phyloP scores from a whole-genome alignment of 805 yeast genomes.

The Starmerella tilneyi region DNA sequence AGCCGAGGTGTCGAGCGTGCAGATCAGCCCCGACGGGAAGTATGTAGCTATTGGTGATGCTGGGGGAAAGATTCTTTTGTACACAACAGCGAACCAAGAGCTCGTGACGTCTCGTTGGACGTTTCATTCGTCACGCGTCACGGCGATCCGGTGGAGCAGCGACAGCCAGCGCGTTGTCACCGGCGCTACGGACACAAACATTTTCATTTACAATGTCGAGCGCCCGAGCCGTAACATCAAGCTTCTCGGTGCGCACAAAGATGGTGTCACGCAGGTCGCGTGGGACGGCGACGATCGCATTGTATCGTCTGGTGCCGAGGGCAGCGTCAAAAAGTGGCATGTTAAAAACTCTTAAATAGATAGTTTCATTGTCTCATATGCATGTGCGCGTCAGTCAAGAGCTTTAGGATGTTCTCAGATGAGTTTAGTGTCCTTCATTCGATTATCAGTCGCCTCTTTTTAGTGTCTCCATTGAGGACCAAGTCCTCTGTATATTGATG shows the following conservation, averaged over 20 bases:
- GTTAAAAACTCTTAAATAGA: not conserved
- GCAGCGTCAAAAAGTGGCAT: slow-evolving; percentile 66
- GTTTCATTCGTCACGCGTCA: slow-evolving; percentile 78
- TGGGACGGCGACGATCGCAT: slow-evolving; percentile 50
- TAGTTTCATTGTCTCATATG: not conserved
- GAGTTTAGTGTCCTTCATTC: no score
- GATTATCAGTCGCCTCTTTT: no score
- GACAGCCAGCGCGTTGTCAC: slow-evolving; percentile 65
- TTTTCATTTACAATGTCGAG: slow-evolving; percentile 68
- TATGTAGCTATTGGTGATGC: slow-evolving; percentile 76
- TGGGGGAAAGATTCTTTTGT: slow-evolving; percentile 76
- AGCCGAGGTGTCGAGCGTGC: slow-evolving; percentile 51
- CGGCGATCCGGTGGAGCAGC: slow-evolving; percentile 65
- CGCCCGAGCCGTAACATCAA: slow-evolving; percentile 71
- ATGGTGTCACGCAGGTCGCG: slow-evolving; percentile 63
- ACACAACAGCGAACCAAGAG: slow-evolving; percentile 42
- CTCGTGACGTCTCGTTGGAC: slow-evolving; percentile 83
- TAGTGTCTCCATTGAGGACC: no score
- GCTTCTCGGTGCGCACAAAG: slow-evolving; percentile 71
- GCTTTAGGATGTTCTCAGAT: no score
- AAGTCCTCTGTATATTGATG: no score
- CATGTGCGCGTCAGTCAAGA: not conserved
- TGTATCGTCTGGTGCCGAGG: slow-evolving; percentile 71
- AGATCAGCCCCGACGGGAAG: slow-evolving; percentile 60
- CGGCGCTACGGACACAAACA: slow-evolving; percentile 73